Conservation (phyloP, 805 yeast species). For the Kurtzmaniella cleridarum region DNA sequence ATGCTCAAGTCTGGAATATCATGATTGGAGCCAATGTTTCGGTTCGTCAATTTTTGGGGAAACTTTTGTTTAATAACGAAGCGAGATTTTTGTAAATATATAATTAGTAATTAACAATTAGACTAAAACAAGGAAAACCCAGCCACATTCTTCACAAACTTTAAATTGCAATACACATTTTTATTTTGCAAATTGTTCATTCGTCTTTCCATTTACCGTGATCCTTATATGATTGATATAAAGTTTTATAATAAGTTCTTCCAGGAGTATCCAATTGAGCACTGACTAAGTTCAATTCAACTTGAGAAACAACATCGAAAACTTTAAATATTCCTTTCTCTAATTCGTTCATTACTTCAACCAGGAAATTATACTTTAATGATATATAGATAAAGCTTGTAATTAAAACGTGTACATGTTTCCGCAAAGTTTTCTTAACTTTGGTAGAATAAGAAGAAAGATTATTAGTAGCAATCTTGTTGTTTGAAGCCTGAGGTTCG, state of each 20-base stretch:
- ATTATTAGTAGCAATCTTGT: constrained; percentile 22
- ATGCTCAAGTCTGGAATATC: constrained; percentile 32
- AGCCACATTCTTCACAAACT: no score
- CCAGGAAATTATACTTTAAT: constrained; percentile 44
- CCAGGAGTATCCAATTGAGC: constrained; percentile 66
- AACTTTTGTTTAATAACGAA: constrained; percentile 26
- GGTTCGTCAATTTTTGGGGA: constrained; percentile 21
- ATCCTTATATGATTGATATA: constrained; percentile 69
- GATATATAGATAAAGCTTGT: constrained; percentile 53
- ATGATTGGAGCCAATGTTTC: constrained; percentile 17
- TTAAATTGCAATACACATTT: not conserved
- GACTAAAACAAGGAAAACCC: no score
- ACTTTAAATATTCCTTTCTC: constrained; percentile 54
- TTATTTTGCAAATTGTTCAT: constrained; percentile 12
- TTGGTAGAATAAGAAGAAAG: constrained; percentile 52
- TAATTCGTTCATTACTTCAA: constrained; percentile 43
- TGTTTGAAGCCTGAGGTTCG: constrained; percentile 52
- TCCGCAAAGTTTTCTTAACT: constrained; percentile 58
- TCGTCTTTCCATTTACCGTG: constrained; percentile 79
- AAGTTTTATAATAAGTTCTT: constrained; percentile 56
- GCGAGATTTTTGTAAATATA: constrained; percentile 14
- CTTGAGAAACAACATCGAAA: constrained; percentile 63
- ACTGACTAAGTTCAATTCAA: constrained; percentile 59
- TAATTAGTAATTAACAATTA: constrained; percentile 1
- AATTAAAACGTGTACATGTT: constrained; percentile 54